Percentiles rank a stretch among this genome's conserved stretches.
These are phyloP conservation scores for Calamus simplicifolius DNA, from an alignment of 176 grass and related monocot species.

Conservation along the genomic window DNA sequence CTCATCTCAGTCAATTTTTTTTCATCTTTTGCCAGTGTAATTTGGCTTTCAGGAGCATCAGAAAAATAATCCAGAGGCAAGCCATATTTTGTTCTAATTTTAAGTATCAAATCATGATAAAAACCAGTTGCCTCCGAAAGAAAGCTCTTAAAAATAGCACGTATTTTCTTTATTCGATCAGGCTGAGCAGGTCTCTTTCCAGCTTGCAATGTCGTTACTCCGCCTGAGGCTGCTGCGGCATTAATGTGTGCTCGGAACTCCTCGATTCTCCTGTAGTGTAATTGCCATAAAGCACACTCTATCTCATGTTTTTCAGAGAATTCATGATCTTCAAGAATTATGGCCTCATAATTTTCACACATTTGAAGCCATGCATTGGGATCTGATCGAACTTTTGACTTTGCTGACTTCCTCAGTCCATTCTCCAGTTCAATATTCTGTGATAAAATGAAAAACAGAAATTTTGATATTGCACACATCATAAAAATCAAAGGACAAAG, in stretches of 20 bases:
- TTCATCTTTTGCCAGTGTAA: conserved; percentile 33
- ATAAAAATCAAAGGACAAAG: too few species aligned
- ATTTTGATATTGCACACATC: too few species aligned
- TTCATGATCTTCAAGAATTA: conserved; percentile 72
- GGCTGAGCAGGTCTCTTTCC: conserved; percentile 40
- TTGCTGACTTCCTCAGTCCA: conserved; percentile 48
- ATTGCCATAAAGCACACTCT: conserved; percentile 75
- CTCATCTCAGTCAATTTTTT: conserved; percentile 42
- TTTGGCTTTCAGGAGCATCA: conserved; percentile 37
- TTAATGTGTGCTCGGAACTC: conserved; percentile 73
- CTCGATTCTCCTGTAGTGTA: conserved; percentile 95
- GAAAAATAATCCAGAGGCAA: conserved; percentile 60
- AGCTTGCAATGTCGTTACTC: conserved; percentile 5
- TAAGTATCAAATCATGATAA: conserved; percentile 84
- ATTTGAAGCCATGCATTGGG: conserved; percentile 93
- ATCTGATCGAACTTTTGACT: conserved; percentile 83
- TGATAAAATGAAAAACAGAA: neutral
- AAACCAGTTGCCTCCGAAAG: conserved; percentile 87
- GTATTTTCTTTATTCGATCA: conserved; percentile 68
- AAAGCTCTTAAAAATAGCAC: conserved; percentile 56
- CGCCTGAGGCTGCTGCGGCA: conserved; percentile 21
- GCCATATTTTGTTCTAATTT: conserved; percentile 69
- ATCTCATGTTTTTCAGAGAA: conserved; percentile 82
- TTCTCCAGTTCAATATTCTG: conserved; percentile 74
- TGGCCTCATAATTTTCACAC: conserved; percentile 86